Conservation (phyloP, 257 asterid genomes). For the Coffea canephora region DNA sequence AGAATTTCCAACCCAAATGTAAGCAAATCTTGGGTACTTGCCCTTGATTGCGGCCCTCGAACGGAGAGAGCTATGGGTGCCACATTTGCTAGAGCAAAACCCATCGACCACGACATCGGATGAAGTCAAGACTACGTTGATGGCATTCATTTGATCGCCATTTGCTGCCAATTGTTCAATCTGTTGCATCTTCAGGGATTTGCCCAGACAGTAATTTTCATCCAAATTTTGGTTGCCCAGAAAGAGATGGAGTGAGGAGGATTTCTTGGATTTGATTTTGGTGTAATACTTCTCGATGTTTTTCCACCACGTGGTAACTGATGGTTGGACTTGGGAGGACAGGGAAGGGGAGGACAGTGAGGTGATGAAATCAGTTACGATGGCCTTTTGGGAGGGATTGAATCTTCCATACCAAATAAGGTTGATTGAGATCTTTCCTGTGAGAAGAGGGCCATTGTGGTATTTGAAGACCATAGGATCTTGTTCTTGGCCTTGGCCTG, state of each 20-base stretch:
- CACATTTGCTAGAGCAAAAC: constrained; percentile 34
- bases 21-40: background rate
- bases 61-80: constrained; percentile 26
- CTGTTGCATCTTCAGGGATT: constrained; percentile 23
- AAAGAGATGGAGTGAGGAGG: background rate
- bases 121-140: constrained; percentile 32
- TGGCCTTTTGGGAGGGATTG: constrained; percentile 23
- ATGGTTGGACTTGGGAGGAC: constrained; percentile 18
- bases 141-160: background rate
- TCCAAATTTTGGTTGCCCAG: constrained; percentile 21
- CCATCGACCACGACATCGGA: constrained; percentile 35
- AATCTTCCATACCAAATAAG: constrained; percentile 30
- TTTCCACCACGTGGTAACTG: constrained; percentile 30
- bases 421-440: constrained; percentile 16
- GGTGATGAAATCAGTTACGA: constrained; percentile 21
- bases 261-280: constrained; percentile 10
- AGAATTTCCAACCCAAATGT: constrained; percentile 36
- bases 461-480: constrained; percentile 22
- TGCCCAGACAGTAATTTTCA: constrained; percentile 20
- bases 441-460: constrained; percentile 33
- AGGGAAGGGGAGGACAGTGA: constrained; percentile 14
- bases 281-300: constrained; percentile 24
- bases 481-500: constrained; percentile 13
- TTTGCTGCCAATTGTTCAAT: constrained; percentile 21
- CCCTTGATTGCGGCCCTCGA: background rate